Evolutionary conservation across 108 stramenopile species (phyloP), one percentile per base, ranked within the genome.

Genomic region (Cyclotella sp.): DNA sequence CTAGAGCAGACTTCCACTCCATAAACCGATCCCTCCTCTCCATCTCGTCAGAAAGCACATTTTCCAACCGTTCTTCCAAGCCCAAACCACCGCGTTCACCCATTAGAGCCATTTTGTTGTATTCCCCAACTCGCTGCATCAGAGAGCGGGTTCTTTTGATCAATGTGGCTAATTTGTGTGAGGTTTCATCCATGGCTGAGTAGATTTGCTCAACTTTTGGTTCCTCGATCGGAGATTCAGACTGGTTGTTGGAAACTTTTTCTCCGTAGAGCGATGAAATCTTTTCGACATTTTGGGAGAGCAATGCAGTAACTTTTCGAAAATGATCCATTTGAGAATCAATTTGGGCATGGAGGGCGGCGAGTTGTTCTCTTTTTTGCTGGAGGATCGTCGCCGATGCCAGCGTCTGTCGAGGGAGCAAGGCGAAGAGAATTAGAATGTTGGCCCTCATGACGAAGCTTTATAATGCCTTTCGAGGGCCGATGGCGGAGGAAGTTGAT

Each of bases 1-100:
- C 15, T 9, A 49, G 47, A n/a, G 47, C 3, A 49, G 15, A n/a
- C 9, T 49, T 49, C 47, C 47, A 49, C 3, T 49, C 47, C 15
- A 49, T n/a, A 9, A 49, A 66, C 19, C 64, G 43, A 19, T 26
- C 64, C 43, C 64, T 11, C 21, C 64, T 18, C 24, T 66, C 45
- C 64, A 66, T 45, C 22, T 66, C 64, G 0, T 66, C 64, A 1
- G 11, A 10, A 14, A 66, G 21, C 45, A 45, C 2, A 14, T 24
- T 21, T 1, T 66, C 19, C 29, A 53, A 7, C 24, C 52, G 51
- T 5, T 28, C 51, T 6, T 29, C 9, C 28, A 53, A 9, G 34
- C 34, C 34, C 34, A 34, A 34, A 5, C 6, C 34, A 2, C 6
- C 34, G 34, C 6, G 6, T 2, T 34, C 6, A 5, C 29, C 29